phyloP scores from a whole-genome alignment of 306 rosid genomes.

The Hippophae tibetana region DNA sequence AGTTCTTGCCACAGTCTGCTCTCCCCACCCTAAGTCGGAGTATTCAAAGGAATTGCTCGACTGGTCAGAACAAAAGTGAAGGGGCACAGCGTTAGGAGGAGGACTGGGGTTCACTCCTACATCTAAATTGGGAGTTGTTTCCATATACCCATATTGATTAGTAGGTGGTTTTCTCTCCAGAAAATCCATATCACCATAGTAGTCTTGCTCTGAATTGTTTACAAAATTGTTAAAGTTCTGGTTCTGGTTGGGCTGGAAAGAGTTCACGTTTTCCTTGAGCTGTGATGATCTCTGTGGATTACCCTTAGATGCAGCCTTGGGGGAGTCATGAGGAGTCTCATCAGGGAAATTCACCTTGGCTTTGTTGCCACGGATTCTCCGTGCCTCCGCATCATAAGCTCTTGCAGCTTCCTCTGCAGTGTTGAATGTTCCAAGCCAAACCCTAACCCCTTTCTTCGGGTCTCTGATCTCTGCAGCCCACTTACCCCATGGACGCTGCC shows the following conservation, averaged over 20 bases:
- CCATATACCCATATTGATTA: constrained; percentile 37
- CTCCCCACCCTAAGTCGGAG: constrained; percentile 67
- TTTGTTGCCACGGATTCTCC: constrained; percentile 84
- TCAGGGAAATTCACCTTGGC: constrained; percentile 95
- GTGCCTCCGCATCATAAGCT: constrained; percentile 92
- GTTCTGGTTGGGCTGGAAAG: constrained; percentile 36
- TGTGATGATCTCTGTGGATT: constrained; percentile 25
- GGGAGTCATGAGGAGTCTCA: constrained; percentile 34
- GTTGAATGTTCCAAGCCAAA: constrained; percentile 97
- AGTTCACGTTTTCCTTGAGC: constrained; percentile 26
- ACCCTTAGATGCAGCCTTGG: constrained; percentile 37
- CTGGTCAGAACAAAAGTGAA: constrained; percentile 63
- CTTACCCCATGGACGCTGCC: constrained; percentile 99
- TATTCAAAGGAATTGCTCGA: constrained; percentile 70
- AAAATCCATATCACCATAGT: constrained; percentile 33
- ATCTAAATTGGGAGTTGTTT: constrained; percentile 28
- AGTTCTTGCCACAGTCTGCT: constrained; percentile 50
- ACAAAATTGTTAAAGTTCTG: constrained; percentile 25
- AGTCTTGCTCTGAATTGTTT: constrained; percentile 30
- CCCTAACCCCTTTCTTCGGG: constrained; percentile 95
- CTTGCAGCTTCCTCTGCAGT: constrained; percentile 99
- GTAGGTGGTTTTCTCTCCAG: constrained; percentile 63
- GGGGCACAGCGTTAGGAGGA: constrained; percentile 25
- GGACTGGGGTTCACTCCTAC: constrained; percentile 20
- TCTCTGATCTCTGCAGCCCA: constrained; percentile 99